phyloP scores from a whole-genome alignment of 371 early-diverging fungal genomes.

The Sporodiniella umbellata region DNA sequence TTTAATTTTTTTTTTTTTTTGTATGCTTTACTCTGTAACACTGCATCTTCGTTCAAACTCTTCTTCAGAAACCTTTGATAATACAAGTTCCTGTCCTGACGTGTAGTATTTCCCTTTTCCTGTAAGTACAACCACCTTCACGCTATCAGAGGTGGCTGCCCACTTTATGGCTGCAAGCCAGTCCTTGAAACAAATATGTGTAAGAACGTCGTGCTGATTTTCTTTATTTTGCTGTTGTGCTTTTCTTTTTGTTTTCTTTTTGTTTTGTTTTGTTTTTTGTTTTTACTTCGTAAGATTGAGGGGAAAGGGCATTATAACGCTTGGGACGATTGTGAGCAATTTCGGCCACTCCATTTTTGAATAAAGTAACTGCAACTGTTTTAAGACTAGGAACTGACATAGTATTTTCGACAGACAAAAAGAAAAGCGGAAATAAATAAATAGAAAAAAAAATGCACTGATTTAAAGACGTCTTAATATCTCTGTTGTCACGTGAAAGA shows the following conservation, averaged over 20 bases:
- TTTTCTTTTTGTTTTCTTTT: no score
- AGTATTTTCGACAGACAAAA: conserved; percentile 1
- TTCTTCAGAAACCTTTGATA: conserved; percentile 29
- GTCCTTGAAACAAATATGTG: no score
- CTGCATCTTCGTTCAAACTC: conserved; percentile 21
- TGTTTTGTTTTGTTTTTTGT: no score
- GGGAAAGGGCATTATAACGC: conserved; percentile 62
- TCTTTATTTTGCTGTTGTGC: no score
- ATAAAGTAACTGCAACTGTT: conserved; percentile 48
- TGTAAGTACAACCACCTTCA: conserved; percentile 62
- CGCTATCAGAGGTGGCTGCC: conserved; percentile 46
- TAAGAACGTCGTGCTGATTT: no score
- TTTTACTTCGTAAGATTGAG: conserved; percentile 57
- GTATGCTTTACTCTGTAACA: conserved; percentile 25
- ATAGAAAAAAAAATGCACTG: neutral
- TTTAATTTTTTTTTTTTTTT: no score
- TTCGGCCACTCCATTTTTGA: conserved; percentile 58
- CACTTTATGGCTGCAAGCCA: conserved; percentile 60
- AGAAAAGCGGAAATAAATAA: neutral
- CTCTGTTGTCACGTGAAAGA: no score
- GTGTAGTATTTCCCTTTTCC: conserved; percentile 67
- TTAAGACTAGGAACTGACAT: conserved; percentile 41
- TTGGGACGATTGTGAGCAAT: conserved; percentile 70
- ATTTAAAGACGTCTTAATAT: no score
- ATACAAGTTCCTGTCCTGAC: conserved; percentile 62